Base-by-base conservation (phyloP, 805 yeast genomes). In the Candida arabinofermentans region DNA sequence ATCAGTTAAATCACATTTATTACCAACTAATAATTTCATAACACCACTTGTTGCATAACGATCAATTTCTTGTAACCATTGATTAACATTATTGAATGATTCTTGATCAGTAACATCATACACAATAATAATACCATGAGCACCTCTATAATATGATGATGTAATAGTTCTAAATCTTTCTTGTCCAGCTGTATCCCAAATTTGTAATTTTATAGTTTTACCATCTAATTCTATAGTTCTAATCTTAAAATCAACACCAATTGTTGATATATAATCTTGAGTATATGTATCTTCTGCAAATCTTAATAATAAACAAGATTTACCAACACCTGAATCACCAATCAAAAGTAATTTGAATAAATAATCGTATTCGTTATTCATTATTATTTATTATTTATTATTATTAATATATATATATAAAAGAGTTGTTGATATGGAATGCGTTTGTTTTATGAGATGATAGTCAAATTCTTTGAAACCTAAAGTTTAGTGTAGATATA, bases 181-280 rank as follows among this genome's bases (percentile, higher is more conserved):
- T 72, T 93, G 99, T 36, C 99, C 99, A 10, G 98, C 99, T 42
- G 99, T 93, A 64, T 93, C 99, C 99, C 99, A 93, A 62, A 93
- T 91, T 71, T 93, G 99, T 61, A 93, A 77, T 70, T 93, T 93
- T 64, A 93, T 93, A 41, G 96, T 87, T 73, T 93, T 93, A 51
- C 98, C 98, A 57, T 93, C 97, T 47, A 93, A 74, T 63, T 93
- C 98, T 42, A 86, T 84, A 38, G 93, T 86, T 71, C 89, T 81
- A 63, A 85, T 85, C 58, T 78, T 77, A 74, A 93, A 93, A 65
- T 93, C 99, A 40, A 93, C 98, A 43, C 99, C 99, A 62, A 93
- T 93, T 35, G 99, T 93, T 43, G 96, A 87, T 59, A 93, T 90
- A 70, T 91, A 93, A 57, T 93, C 96, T 57, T 90, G 95, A 34